These are phyloP conservation scores for Aspergillus haitiensis DNA, from an alignment of 495 filamentous ascomycete species.

Conservation along the genomic window DNA sequence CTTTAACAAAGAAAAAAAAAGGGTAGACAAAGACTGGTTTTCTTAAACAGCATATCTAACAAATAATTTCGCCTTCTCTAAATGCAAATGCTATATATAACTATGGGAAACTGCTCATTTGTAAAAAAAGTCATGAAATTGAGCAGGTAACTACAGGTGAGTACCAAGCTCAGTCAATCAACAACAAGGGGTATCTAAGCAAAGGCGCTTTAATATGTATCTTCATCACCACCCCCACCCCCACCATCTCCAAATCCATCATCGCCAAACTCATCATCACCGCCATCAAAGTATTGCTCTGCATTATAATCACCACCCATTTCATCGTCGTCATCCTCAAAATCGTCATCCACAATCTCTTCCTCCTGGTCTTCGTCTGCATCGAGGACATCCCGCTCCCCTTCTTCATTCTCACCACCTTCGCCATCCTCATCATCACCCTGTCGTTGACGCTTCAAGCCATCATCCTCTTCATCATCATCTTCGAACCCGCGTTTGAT, in stretches of 20 bases:
- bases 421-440: conserved; percentile 42
- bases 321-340: conserved; percentile 56
- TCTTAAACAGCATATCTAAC: background rate
- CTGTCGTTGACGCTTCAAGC: conserved; percentile 29
- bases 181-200: conserved; percentile 40
- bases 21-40: too few species aligned
- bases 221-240: conserved; percentile 51
- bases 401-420: conserved; percentile 33
- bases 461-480: conserved; percentile 46
- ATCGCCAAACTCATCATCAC: conserved; percentile 58
- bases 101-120: background rate
- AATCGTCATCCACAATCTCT: conserved; percentile 58
- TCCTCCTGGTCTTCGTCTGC: conserved; percentile 53
- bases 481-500: conserved; percentile 49
- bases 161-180: background rate
- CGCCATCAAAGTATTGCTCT: conserved; percentile 65
- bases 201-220: conserved; percentile 40
- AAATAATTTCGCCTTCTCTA: background rate
- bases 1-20: too few species aligned
- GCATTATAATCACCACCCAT: conserved; percentile 64
- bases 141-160: background rate
- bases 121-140: background rate
- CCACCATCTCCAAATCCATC: conserved; percentile 52
- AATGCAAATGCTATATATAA: background rate
- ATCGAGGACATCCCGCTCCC: conserved; percentile 36